Conservation (phyloP, 805 yeast genomes). For the Cyberlindnera amylophila region DNA sequence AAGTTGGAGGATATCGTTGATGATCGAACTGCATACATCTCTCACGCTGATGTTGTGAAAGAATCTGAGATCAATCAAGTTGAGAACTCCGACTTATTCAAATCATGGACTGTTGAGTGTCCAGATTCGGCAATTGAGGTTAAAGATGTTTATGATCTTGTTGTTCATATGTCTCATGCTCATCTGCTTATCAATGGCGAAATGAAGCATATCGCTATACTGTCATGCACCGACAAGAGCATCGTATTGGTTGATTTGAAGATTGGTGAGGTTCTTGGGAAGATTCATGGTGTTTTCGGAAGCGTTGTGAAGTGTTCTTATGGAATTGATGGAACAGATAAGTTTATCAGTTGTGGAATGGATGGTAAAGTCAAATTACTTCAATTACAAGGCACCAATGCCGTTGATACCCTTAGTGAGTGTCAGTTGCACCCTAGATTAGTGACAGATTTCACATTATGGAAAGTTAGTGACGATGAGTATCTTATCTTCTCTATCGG, state of each 20-base stretch:
- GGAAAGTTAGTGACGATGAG: slow-evolving; percentile 14
- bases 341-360: slow-evolving; percentile 46
- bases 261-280: slow-evolving; percentile 3
- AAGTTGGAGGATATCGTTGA: slow-evolving; percentile 36
- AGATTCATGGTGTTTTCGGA: slow-evolving; percentile 5
- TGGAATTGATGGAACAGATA: slow-evolving; percentile 25
- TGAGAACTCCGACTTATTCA: slow-evolving; percentile 9
- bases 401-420: slow-evolving; percentile 13
- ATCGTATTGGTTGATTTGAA: slow-evolving; percentile 18
- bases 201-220: slow-evolving; percentile 13
- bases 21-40: slow-evolving; percentile 34
- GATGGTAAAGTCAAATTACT: slow-evolving; percentile 40
- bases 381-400: slow-evolving; percentile 12
- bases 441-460: slow-evolving; percentile 32
- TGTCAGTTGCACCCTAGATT: slow-evolving; percentile 37
- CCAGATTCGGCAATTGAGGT: not conserved
- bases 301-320: slow-evolving; percentile 36
- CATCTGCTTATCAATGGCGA: slow-evolving; percentile 19
- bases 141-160: slow-evolving; percentile 12
- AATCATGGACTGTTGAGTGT: not conserved
- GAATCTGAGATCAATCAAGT: slow-evolving; percentile 5
- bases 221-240: slow-evolving; percentile 20
- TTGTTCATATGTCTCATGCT: slow-evolving; percentile 20
- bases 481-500: slow-evolving; percentile 53
- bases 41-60: slow-evolving; percentile 9